phyloP scores from a whole-genome alignment of 352 stramenopile genomes.

The Discostella stelligera region DNA sequence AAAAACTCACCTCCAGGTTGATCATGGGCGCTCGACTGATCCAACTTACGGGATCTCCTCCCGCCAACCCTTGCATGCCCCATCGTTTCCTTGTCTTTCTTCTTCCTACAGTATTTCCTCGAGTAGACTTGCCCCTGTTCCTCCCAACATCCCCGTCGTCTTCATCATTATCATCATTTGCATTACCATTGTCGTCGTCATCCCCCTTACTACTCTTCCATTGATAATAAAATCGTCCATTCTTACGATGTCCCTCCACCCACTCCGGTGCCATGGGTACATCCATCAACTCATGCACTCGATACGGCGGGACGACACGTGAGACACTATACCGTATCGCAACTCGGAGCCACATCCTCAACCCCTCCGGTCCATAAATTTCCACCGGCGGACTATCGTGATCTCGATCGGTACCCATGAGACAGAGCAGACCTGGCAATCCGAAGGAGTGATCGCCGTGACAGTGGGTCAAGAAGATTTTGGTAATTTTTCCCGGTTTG shows the following conservation, averaged over 20 bases:
- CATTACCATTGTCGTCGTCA: background rate
- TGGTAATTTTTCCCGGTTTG: slow-evolving; percentile 79
- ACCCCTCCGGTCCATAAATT: slow-evolving; percentile 86
- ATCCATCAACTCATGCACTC: slow-evolving; percentile 84
- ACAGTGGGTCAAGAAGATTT: slow-evolving; percentile 88
- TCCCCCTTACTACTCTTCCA: slow-evolving; percentile 8
- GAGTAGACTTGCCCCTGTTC: background rate
- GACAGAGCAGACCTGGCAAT: slow-evolving; percentile 84
- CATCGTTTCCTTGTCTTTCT: slow-evolving; percentile 37
- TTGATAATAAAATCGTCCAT: slow-evolving; percentile 58
- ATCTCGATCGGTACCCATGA: slow-evolving; percentile 83
- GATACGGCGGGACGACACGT: slow-evolving; percentile 77
- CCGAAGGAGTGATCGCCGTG: slow-evolving; percentile 87
- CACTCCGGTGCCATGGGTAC: slow-evolving; percentile 82
- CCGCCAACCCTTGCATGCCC: slow-evolving; percentile 62
- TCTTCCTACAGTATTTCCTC: background rate
- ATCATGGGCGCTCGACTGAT: slow-evolving; percentile 64
- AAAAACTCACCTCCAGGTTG: slow-evolving; percentile 43
- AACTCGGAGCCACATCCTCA: slow-evolving; percentile 80
- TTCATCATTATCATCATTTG: background rate
- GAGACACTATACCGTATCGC: slow-evolving; percentile 81
- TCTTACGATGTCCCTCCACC: slow-evolving; percentile 44
- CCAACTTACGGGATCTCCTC: slow-evolving; percentile 66
- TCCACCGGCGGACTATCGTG: slow-evolving; percentile 72
- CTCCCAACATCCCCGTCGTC: background rate